These are phyloP conservation scores for Boletus pseudo-olivaceus DNA, from an alignment of 768 basidiomycete species.

Conservation along the genomic window DNA sequence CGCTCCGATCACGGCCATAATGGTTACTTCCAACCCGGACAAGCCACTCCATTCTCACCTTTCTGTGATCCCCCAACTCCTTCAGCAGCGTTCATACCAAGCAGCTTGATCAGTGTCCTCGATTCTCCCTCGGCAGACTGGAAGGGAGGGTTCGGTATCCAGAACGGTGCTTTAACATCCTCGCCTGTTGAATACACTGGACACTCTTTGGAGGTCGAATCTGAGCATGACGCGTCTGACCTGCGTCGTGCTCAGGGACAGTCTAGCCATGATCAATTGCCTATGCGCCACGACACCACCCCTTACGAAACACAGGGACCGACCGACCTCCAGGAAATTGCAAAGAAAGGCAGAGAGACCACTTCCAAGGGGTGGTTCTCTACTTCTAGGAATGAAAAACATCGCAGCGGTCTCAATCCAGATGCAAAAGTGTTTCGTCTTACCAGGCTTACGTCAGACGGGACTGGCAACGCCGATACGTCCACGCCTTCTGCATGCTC, in stretches of 20 bases:
- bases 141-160: constrained; percentile 29
- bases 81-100: constrained; percentile 54
- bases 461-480: constrained; percentile 10
- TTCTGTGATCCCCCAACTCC: constrained; percentile 43
- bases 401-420: constrained; percentile 74
- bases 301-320: constrained; percentile 31
- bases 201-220: constrained; percentile 24
- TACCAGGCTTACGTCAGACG: constrained; percentile 24
- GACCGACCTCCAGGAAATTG: constrained; percentile 13
- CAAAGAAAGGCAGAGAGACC: constrained; percentile 19
- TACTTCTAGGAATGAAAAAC: constrained; percentile 41
- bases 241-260: constrained; percentile 28
- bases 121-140: constrained; percentile 57
- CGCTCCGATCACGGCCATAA: constrained; percentile 12
- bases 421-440: constrained; percentile 82
- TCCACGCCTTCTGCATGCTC: constrained; percentile 15
- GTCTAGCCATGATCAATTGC: constrained; percentile 16
- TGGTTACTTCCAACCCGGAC: constrained; percentile 16
- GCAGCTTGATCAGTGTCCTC: constrained; percentile 44
- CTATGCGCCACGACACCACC: constrained; percentile 30
- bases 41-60: constrained; percentile 45
- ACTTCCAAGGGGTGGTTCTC: constrained; percentile 49
- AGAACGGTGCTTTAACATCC: constrained; percentile 29
- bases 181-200: constrained; percentile 43
- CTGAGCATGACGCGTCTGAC: constrained; percentile 48